A percentile compares a stretch with the other conserved stretches of the same genome.
Evolutionary conservation across 2,329 filamentous ascomycete genomes (phyloP).

Genomic region (Xylaria sp.): DNA sequence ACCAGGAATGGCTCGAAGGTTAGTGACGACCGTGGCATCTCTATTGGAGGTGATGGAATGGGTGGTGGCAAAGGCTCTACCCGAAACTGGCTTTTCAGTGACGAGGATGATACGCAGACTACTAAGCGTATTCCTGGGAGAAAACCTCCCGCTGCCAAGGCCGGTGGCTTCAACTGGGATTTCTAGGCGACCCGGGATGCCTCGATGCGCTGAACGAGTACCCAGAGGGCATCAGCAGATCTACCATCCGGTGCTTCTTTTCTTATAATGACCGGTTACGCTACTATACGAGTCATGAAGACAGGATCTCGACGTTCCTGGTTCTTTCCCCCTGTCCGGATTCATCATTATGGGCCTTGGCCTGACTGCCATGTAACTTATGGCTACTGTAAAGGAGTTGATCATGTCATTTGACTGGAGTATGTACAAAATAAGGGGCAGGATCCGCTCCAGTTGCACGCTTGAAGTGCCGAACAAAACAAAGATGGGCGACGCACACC

Average conservation of each 20-base stretch:
- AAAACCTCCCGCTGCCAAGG: slow-evolving; percentile 46
- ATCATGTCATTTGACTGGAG: slow-evolving; percentile 6
- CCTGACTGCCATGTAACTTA: slow-evolving; percentile 2
- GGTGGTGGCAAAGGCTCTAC: slow-evolving; percentile 66
- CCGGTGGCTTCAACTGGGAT: slow-evolving; percentile 49
- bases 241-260: slow-evolving; percentile 9
- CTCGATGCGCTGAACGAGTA: slow-evolving; percentile 36
- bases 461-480: slow-evolving; percentile 12
- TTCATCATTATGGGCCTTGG: not conserved
- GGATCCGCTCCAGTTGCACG: slow-evolving; percentile 5
- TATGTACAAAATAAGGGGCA: slow-evolving; percentile 27
- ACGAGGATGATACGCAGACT: slow-evolving; percentile 55
- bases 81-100: slow-evolving; percentile 68
- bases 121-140: slow-evolving; percentile 52
- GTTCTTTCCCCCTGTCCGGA: not conserved
- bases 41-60: slow-evolving; percentile 72
- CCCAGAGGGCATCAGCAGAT: slow-evolving; percentile 12
- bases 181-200: slow-evolving; percentile 45
- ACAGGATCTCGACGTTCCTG: slow-evolving; percentile 12
- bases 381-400: slow-evolving; percentile 4
- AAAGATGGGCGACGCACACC: slow-evolving; percentile 16
- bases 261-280: slow-evolving; percentile 41
- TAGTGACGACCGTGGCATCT: slow-evolving; percentile 53
- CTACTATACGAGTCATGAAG: slow-evolving; percentile 43
- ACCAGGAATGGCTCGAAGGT: slow-evolving; percentile 42